These are phyloP conservation scores for Chionographis japonica DNA, from an alignment of 106 monocot genomes.

Conservation along the genomic window DNA sequence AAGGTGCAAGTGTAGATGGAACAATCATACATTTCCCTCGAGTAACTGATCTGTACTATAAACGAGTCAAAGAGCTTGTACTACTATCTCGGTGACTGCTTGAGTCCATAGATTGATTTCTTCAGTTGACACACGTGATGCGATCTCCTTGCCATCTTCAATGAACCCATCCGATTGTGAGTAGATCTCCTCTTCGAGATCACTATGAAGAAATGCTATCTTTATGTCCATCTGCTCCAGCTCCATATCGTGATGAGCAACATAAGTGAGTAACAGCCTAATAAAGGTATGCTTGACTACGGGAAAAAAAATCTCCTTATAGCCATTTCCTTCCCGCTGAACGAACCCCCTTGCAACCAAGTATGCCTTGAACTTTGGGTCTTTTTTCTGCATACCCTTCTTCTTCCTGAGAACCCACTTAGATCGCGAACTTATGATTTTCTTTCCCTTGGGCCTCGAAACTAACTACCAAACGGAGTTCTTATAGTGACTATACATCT, in stretches of 20 bases:
- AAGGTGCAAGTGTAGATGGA: neutral
- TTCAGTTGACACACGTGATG: conserved; percentile 6
- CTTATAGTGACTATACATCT: too few species aligned
- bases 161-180: conserved; percentile 1
- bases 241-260: neutral
- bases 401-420: neutral
- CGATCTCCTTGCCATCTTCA: neutral
- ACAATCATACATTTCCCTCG: neutral
- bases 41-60: neutral
- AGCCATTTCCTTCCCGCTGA: conserved; percentile 3
- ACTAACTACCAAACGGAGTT: too few species aligned
- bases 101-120: conserved; percentile 4
- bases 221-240: conserved; percentile 10
- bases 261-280: neutral
- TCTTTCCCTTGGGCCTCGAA: neutral
- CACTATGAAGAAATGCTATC: conserved; percentile 12
- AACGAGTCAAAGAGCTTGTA: conserved; percentile 12
- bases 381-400: too few species aligned
- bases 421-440: neutral
- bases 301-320: conserved; percentile 1
- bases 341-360: conserved; percentile 3
- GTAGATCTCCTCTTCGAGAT: conserved; percentile 7
- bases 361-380: neutral
- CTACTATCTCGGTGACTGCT: conserved; percentile 1
- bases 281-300: conserved; percentile 3